phyloP scores from a whole-genome alignment of 177 flowering plant species.

The Vitis hybrid region DNA sequence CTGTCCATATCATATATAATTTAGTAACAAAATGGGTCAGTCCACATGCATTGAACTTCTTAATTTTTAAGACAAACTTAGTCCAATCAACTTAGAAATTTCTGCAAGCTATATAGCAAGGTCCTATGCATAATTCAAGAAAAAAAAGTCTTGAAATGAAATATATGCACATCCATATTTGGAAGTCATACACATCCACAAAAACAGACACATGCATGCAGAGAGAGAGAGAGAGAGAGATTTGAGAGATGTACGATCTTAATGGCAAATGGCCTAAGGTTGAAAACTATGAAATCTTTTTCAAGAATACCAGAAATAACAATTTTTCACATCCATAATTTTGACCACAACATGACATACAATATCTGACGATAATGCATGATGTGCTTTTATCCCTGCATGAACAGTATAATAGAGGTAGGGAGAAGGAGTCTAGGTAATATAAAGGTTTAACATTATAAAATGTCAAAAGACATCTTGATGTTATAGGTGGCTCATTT shows the following conservation, averaged over 20 bases:
- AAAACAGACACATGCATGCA: no score
- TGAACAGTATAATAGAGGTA: background rate
- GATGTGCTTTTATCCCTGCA: background rate
- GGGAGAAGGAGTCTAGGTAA: background rate
- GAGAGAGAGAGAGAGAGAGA: no score
- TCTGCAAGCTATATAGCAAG: background rate
- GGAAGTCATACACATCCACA: background rate
- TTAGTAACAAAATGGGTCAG: constrained; percentile 14
- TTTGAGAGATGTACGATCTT: no score
- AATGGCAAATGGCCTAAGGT: no score
- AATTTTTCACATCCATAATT: background rate
- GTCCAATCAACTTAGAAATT: background rate
- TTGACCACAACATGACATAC: background rate
- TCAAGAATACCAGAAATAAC: background rate
- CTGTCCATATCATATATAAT: constrained; percentile 10
- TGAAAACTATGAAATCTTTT: no score
- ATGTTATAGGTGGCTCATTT: background rate
- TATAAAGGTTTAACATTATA: background rate
- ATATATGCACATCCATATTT: background rate
- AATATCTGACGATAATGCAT: background rate
- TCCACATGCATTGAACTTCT: constrained; percentile 23
- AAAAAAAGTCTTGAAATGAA: background rate
- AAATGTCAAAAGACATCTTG: background rate
- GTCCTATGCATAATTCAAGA: background rate
- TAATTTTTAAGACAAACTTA: background rate